Base-by-base conservation (phyloP, 306 rosid species). In the Adenanthera pavonina region DNA sequence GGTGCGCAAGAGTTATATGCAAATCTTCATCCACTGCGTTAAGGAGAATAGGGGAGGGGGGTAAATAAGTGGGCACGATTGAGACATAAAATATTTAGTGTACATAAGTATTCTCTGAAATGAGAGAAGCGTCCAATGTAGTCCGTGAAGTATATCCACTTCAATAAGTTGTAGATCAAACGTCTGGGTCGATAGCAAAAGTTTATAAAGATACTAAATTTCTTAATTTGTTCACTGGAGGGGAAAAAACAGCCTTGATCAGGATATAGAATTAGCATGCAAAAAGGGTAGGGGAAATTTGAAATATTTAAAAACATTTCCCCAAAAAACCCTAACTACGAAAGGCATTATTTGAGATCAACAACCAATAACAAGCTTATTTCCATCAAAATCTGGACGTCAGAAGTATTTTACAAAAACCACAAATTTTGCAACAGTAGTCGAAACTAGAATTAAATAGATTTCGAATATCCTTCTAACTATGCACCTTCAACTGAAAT, bases 1-100 rank as follows among this genome's bases (percentile, higher is more conserved):
- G 94, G 79, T 96, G 99, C 20, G 98, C 97, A 52, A 92, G 88
- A 66, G 94, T 73, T 84, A 96, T 69, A 83, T 88, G 92, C 70
- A 92, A 77, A 73, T 92, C 98, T 86, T 96, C 99, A 84, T 96
- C 99, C 77, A 96, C 99, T 93, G 82, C 86, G 76, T 25, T 76
- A 81, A 40, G 60, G 51, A 74, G 13, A 47, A 30, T 8, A 59
- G 15, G 40, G 20, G 12, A 0, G 47, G 1, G 33, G 19, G 19
- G 43, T 38, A 33, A 2, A 68, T 52, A 44, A 51, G 69, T 65
- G 19, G 25, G 69, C 40, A 20, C 71, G 41, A 54, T 20, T 0
- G 14, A 44, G 19, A n/a, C 40, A 60, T 14, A 3, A 38, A 65
- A 36, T 41, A 48, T 64, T 41, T 36, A 17, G 44, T 15, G 41